Percentiles rank a stretch among this genome's conserved stretches.
These are phyloP conservation scores for Pichia sp. DNA, from an alignment of 1,139 yeast species.

Conservation along the genomic window DNA sequence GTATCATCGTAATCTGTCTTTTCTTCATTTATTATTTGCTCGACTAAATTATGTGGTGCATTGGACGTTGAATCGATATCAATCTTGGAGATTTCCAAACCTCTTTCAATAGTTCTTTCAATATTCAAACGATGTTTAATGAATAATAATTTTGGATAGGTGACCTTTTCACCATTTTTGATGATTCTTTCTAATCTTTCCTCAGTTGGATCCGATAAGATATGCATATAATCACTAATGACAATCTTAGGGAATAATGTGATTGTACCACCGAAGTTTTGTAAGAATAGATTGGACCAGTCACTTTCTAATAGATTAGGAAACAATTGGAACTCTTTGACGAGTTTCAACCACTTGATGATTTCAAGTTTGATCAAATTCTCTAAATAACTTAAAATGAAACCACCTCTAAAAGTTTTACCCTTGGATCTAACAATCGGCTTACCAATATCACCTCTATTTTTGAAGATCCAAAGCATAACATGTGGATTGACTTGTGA, in stretches of 20 bases:
- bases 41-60: slow-evolving; percentile 15
- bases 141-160: slow-evolving; percentile 66
- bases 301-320: slow-evolving; percentile 75
- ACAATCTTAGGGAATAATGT: slow-evolving; percentile 74
- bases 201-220: slow-evolving; percentile 67
- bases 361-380: slow-evolving; percentile 70
- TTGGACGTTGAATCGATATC: slow-evolving; percentile 15
- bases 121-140: slow-evolving; percentile 61
- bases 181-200: slow-evolving; percentile 56
- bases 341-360: slow-evolving; percentile 69
- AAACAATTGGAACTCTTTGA: slow-evolving; percentile 61
- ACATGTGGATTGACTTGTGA: slow-evolving; percentile 87
- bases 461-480: slow-evolving; percentile 72
- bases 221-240: slow-evolving; percentile 59
- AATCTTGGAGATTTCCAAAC: slow-evolving; percentile 28
- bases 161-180: slow-evolving; percentile 59
- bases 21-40: slow-evolving; percentile 8
- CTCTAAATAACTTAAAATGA: slow-evolving; percentile 69
- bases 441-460: slow-evolving; percentile 77
- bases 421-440: slow-evolving; percentile 69
- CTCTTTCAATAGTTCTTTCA: slow-evolving; percentile 62
- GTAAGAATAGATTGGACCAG: slow-evolving; percentile 78
- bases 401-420: slow-evolving; percentile 70
- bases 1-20: neutral
- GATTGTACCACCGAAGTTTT: slow-evolving; percentile 70